Base-by-base conservation (phyloP, 768 basidiomycete species). In the Porphyrellus cyaneotinctus region DNA sequence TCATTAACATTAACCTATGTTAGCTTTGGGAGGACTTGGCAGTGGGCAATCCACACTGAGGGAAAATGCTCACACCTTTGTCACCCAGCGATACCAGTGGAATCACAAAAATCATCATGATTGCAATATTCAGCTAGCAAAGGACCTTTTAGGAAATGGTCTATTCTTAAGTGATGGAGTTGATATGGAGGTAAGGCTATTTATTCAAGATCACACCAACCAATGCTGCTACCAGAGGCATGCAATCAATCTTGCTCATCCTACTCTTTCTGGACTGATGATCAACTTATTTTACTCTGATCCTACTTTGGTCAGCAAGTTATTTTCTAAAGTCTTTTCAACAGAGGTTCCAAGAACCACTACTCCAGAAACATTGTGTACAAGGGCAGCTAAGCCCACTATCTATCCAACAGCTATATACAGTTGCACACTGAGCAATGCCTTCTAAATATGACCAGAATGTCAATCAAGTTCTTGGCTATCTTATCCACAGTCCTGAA, bases 401-500 rank as follows among this genome's bases (percentile, higher is more conserved):
- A n/a, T 48, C 65, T 17, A 43, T 12, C 39, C 44, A 17, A 12
- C 17, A 1, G 14, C 12, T 0, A 5, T 26, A 22, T 2, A 3
- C 13, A 26, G 6, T 6, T 22, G n/a, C n/a, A n/a, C n/a, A n/a
- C n/a, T n/a, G n/a, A n/a, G n/a, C n/a, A n/a, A n/a, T n/a, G n/a
- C n/a, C n/a, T n/a, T n/a, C n/a, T n/a, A n/a, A n/a, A n/a, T n/a
- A n/a, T 18, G 20, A 20, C 0, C 3, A 3, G 0, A 28, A 54
- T 17, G n/a, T 48, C 3, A 43, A 66, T 45, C 58, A 49, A 1
- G 55, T 73, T 12, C 65, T 75, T 0, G 32, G 42, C 1, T 64
- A 67, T 30, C 63, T 75, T 5, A 20, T 67, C 0, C 52, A 66
- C 3, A 49, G 47, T 11, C 64, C 71, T 1, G 64, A 70, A 4